Conservation (phyloP, 2,329 filamentous ascomycete genomes). For the Talaromyces sp. region DNA sequence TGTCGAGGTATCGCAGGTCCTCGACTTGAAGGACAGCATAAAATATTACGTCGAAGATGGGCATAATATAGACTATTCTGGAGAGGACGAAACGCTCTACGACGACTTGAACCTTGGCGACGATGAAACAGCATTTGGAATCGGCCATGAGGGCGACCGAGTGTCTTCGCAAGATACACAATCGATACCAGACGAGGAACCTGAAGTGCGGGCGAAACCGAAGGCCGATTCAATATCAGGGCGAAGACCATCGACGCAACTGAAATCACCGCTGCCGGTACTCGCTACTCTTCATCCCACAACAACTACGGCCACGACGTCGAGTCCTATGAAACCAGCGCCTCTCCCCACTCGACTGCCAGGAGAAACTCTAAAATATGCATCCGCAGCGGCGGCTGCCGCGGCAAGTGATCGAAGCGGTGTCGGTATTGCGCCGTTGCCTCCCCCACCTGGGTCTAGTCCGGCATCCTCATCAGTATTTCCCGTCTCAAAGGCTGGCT, state of each 20-base stretch:
- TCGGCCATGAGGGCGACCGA: slow-evolving; percentile 76
- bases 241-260: slow-evolving; percentile 78
- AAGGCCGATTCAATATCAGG: slow-evolving; percentile 58
- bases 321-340: slow-evolving; percentile 84
- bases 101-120: slow-evolving; percentile 90
- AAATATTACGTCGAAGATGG: slow-evolving; percentile 93
- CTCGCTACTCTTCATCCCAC: slow-evolving; percentile 80
- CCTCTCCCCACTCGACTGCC: slow-evolving; percentile 78
- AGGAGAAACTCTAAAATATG: slow-evolving; percentile 92
- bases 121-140: slow-evolving; percentile 84
- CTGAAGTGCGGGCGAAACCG: slow-evolving; percentile 61
- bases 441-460: slow-evolving; percentile 73
- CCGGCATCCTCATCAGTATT: slow-evolving; percentile 51
- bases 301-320: slow-evolving; percentile 47
- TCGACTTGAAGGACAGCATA: slow-evolving; percentile 86
- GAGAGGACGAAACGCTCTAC: slow-evolving; percentile 89
- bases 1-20: slow-evolving; percentile 82
- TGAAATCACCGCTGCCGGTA: slow-evolving; percentile 92
- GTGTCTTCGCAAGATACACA: slow-evolving; percentile 94
- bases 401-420: slow-evolving; percentile 84
- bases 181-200: slow-evolving; percentile 79
- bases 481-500: slow-evolving; percentile 54
- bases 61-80: slow-evolving; percentile 79
- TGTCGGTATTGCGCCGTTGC: slow-evolving; percentile 88
- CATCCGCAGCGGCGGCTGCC: slow-evolving; percentile 89